Conservation (phyloP, 164 flowering plant genomes). For the Buxus sempervirens region DNA sequence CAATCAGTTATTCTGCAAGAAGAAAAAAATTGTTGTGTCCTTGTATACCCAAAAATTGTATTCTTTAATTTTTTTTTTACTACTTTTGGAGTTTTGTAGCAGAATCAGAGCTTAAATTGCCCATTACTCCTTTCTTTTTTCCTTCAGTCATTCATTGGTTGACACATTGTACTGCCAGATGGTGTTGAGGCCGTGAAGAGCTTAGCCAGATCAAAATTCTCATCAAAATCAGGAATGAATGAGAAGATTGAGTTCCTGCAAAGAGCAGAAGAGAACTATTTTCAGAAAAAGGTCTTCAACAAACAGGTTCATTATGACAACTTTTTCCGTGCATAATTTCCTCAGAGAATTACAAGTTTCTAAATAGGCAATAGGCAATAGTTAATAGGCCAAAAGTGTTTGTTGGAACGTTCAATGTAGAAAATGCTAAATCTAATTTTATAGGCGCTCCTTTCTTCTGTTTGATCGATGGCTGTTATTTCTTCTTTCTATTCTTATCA, state of each 20-base stretch:
- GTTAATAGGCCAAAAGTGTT: no score
- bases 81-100: no score
- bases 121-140: neutral
- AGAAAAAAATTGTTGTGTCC: neutral
- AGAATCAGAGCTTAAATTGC: no score
- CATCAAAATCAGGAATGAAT: conserved; percentile 38
- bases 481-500: neutral
- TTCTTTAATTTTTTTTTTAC: no score
- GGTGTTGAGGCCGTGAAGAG: conserved; percentile 34
- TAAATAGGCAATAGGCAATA: neutral
- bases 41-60: neutral
- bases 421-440: no score
- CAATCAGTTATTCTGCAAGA: neutral
- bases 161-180: conserved; percentile 35
- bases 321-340: conserved; percentile 1
- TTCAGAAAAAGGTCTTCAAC: conserved; percentile 35
- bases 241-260: conserved; percentile 60
- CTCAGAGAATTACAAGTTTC: no score
- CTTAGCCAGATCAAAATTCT: conserved; percentile 35
- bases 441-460: neutral
- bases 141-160: neutral
- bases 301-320: conserved; percentile 43
- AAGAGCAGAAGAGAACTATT: conserved; percentile 76
- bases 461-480: neutral
- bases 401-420: neutral